Base-by-base conservation (phyloP, 176 grass and related monocot species). In the Poa annua region DNA sequence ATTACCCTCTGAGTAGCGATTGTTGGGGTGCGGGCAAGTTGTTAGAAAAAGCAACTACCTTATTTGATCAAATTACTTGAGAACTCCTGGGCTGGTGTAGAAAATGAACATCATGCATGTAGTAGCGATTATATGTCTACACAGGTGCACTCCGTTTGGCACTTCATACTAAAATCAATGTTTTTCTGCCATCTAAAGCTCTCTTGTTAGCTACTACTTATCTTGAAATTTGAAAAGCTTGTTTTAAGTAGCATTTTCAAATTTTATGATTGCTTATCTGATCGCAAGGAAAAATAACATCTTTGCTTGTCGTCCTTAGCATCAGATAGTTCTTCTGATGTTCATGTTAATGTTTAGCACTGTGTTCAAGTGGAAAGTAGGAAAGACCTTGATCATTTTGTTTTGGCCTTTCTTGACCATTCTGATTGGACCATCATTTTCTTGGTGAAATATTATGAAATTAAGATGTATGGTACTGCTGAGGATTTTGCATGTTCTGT, bases 61-160 rank as follows among this genome's bases (percentile, higher is more conserved):
- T 44, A 24, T 62, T 78, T 78, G 55, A 61, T 59, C 75, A 77
- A 77, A 61, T 36, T 77, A 60, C 75, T 54, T 45, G 75, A 41
- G 75, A 41, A 61, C 21, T 78, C 75, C 36, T 78, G 35, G 13
- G 44, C 21, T 60, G 55, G 38, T 45, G 19, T 62, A 17, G 45
- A 62, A 78, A 62, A 25, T 78, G 21, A 78, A 78, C 76, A 77
- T 0, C 20, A 41, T 3, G 19, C 21, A 48, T 78, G 50, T 66
- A 50, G 16, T 33, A 34, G 45, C 8, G 44, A 21, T 69, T 57
- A 15, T 57, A 42, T 44, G 70, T 32, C 1, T 47, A 57, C 11
- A 55, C 5, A n/a, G 24, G 8, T 11, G 57, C 34, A 51, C 47
- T 74, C 6, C 8, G 21, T 54, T 63, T 54, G 13, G 25, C 24